Conservation (phyloP, 345 rosid species). For the Clarkia xantiana region DNA sequence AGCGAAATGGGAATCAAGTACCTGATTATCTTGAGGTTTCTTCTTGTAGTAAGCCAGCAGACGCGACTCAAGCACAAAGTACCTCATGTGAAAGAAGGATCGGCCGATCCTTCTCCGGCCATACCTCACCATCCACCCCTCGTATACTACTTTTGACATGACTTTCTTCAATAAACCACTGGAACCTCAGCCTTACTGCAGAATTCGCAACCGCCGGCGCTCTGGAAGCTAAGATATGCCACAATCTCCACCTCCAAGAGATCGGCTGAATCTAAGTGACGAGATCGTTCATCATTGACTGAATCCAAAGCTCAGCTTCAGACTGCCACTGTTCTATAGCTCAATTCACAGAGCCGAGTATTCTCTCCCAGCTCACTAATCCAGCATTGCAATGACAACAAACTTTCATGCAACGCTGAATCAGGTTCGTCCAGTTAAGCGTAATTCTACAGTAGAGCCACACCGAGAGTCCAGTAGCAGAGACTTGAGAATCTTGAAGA, state of each 20-base stretch:
- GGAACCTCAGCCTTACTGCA: too few species aligned
- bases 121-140: constrained; percentile 99
- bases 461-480: too few species aligned
- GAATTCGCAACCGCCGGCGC: not conserved
- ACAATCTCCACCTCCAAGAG: not conserved
- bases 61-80: constrained; percentile 81
- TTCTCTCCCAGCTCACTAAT: too few species aligned
- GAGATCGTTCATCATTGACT: constrained; percentile 6
- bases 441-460: too few species aligned
- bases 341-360: not conserved
- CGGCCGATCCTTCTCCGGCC: constrained; percentile 98
- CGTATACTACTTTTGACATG: constrained; percentile 70
- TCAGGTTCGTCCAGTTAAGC: too few species aligned
- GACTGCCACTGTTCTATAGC: constrained; percentile 1
- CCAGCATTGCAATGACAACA: too few species aligned
- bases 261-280: not conserved
- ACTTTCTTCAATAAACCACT: not conserved
- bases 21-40: constrained; percentile 95
- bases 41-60: constrained; percentile 94
- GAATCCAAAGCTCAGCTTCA: not conserved
- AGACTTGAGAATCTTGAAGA: too few species aligned
- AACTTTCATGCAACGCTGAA: too few species aligned
- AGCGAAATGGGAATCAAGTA: constrained; percentile 7
- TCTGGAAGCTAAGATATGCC: constrained; percentile 1
- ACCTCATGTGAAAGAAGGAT: constrained; percentile 94